Base-by-base conservation (phyloP, 2,329 filamentous ascomycete species). In the Hirsutella rhossiliensis region DNA sequence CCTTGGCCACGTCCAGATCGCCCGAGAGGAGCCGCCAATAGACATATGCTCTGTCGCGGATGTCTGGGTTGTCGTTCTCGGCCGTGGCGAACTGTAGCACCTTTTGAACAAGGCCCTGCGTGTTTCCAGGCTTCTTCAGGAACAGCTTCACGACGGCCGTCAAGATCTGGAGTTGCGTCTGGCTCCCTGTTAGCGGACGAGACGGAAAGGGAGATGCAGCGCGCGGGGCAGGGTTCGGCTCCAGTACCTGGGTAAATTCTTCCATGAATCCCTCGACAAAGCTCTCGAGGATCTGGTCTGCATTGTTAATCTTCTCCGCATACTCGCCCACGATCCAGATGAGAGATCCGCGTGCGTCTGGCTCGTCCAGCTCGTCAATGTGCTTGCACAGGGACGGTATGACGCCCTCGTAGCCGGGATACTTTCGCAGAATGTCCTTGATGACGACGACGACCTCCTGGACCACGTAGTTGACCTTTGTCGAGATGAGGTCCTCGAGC, bases 271-370 rank as follows among this genome's bases (percentile, higher is more conserved):
- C 83, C 45, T 97, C 92, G 12, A 96, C 90, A 58, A 98, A 98
- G 17, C 84, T 82, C 43, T 80, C 75, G 47, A 98, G 66, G 49
- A 98, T 97, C 54, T 97, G 87, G 50, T 89, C 88, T n/a, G 92
- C 92, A 56, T 98, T 97, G 67, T 79, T 94, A 58, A 98, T 98
- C 73, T 98, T 98, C 69, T 98, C 92, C 1, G 92, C 92, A 60
- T 98, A 98, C 62, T 98, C 92, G 53, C 92, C 92, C 6, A 98
- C 90, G 53, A 98, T 97, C 92, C 92, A 98, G 57, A 98, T 97
- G 47, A 98, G 69, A 19, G 90, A 84, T 3, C 85, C 89, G 56
- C 92, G 75, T 7, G 92, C 92, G 55, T 88, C 82, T 1, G 90
- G 89, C 63, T 98, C 92, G 58, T 98, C 92, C 52, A 98, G 65